Base-by-base conservation (phyloP, 345 rosid genomes). In the Anastatica hierochuntica region DNA sequence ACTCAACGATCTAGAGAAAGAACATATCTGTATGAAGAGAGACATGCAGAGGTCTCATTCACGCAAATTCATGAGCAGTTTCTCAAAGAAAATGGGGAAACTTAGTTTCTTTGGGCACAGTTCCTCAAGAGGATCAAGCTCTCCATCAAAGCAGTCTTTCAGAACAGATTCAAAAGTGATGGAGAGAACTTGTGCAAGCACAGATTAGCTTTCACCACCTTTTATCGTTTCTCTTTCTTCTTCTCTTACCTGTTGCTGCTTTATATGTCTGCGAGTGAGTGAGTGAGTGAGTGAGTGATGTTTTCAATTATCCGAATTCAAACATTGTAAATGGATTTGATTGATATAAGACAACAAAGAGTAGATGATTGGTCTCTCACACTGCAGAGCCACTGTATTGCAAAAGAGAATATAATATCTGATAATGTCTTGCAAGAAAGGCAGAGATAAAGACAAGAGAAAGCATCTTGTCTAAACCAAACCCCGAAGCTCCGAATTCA, bases 21-120 rank as follows among this genome's bases (percentile, higher is more conserved):
- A 82, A 36, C 98, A 90, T 45, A 90, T 87, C 11, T 84, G 92
- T 55, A 90, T 90, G 98, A 90, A 82, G 74, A 87, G 92, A 68
- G 96, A 87, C 51, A 87, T 90, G 96, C 76, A 78, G 39, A 90
- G 72, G 77, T 90, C 98, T 49, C 82, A 75, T 63, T 90, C 98
- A 23, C 81, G 84, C 24, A 90, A 81, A 54, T 83, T 90, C 73
- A 72, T 83, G 82, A 81, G 76, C 48, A 79, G 92, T 34, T 87
- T 90, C 78, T 87, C 96, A 1, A 75, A n/a, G n/a, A n/a, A n/a
- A n/a, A n/a, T n/a, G n/a, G n/a, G n/a, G n/a, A n/a, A n/a, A n/a
- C n/a, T n/a, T n/a, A n/a, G 80, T 56, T 81, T 90, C 74, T 90
- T 90, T 31, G 88, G 81, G 26, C 84, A 77, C 56, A 78, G 80